phyloP scores from a whole-genome alignment of 2,329 filamentous ascomycete genomes.

The Fusarium chlamydosporum region DNA sequence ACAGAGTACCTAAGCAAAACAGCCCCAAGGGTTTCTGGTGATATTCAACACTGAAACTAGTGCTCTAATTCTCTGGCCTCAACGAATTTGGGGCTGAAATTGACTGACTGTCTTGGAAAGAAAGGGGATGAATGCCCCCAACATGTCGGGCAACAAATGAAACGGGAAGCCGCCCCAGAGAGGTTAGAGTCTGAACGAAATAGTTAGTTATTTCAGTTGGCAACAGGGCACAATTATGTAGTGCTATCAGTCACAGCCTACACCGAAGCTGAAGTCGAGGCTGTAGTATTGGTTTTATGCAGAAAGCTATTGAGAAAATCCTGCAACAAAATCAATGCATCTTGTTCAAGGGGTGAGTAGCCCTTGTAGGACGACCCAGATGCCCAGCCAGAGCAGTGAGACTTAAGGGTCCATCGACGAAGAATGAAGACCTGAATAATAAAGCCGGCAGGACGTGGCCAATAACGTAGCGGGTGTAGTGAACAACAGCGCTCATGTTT shows the following conservation, averaged over 20 bases:
- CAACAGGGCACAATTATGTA: neutral
- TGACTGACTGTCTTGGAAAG: neutral
- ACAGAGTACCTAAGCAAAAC: neutral
- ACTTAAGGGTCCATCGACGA: neutral
- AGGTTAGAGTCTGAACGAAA: neutral
- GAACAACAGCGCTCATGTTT: neutral
- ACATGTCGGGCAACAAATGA: neutral
- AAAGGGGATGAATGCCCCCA: neutral
- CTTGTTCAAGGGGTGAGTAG: neutral
- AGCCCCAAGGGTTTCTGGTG: slow-evolving; percentile 3
- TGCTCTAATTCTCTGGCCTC: slow-evolving; percentile 1
- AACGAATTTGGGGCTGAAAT: slow-evolving; percentile 3
- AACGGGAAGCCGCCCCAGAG: neutral
- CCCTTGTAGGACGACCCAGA: neutral
- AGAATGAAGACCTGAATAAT: neutral
- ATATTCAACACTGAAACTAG: slow-evolving; percentile 20
- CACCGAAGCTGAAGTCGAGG: neutral
- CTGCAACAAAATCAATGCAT: neutral
- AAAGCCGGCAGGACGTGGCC: neutral
- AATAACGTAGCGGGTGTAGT: neutral
- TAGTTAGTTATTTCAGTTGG: neutral
- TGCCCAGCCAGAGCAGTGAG: slow-evolving; percentile 1
- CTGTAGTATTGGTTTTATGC: neutral
- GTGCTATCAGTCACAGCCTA: neutral
- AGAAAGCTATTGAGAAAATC: neutral